A percentile compares a stretch with the other conserved stretches of the same genome.
phyloP scores from a whole-genome alignment of 768 basidiomycete species.

The Podaxis carcinomalis region DNA sequence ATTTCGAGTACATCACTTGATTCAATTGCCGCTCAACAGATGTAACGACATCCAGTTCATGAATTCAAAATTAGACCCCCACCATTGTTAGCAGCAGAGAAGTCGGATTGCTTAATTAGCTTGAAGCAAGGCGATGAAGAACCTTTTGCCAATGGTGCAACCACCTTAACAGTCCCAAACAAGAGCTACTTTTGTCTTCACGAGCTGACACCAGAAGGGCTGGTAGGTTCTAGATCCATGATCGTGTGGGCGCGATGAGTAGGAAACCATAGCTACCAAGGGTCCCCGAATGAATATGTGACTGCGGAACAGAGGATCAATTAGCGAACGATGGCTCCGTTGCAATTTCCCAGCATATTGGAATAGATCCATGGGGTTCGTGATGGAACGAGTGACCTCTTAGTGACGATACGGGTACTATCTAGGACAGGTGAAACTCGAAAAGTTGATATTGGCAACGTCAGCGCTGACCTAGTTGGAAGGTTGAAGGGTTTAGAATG shows the following conservation, averaged over 20 bases:
- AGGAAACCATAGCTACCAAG: not conserved
- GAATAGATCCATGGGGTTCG: not conserved
- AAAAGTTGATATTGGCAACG: not conserved
- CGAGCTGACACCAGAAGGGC: not conserved
- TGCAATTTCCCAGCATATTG: not conserved
- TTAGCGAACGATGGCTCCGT: not conserved
- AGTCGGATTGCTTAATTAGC: not conserved
- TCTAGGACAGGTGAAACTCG: not conserved
- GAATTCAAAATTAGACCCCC: not conserved
- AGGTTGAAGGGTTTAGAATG: not conserved
- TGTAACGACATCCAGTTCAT: constrained; percentile 1
- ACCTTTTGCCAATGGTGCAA: not conserved
- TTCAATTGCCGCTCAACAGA: not conserved
- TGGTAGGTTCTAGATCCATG: not conserved
- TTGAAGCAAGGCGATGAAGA: not conserved
- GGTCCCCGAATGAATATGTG: not conserved
- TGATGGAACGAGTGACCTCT: not conserved
- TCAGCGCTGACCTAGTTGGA: not conserved
- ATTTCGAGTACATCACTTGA: too few relatives aligned
- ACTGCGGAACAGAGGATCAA: not conserved
- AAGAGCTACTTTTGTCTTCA: not conserved
- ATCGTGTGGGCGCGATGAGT: not conserved
- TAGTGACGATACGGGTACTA: not conserved
- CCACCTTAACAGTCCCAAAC: not conserved
- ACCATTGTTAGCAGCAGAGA: not conserved